phyloP scores from a whole-genome alignment of 2,329 filamentous ascomycete species.

The Cladobotryum mycophilum region DNA sequence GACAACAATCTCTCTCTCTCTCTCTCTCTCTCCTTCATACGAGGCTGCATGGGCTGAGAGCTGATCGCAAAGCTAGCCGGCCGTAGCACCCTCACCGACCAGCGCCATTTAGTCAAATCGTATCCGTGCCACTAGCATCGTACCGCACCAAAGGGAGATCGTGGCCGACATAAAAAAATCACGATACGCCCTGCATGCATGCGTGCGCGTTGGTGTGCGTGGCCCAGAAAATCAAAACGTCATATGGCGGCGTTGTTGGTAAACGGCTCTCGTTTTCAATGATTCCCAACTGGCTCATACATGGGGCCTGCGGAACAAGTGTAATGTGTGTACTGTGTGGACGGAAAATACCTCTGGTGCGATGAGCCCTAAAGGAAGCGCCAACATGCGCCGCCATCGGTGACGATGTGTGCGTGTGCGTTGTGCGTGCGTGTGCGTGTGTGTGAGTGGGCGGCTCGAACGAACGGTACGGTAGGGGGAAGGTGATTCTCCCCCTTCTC shows the following conservation, averaged over 20 bases:
- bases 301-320: too few relatives aligned
- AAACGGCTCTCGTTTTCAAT: not conserved
- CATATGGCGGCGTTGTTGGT: not conserved
- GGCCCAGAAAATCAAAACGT: not conserved
- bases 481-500: too few relatives aligned
- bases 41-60: not conserved
- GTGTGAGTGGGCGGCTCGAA: too few relatives aligned
- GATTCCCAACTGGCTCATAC: not conserved
- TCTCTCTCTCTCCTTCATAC: not conserved
- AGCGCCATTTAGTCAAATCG: not conserved
- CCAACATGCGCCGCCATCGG: too few relatives aligned
- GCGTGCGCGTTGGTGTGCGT: not conserved
- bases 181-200: constrained; percentile 1
- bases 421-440: too few relatives aligned
- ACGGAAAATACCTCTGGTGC: too few relatives aligned
- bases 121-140: constrained; percentile 3
- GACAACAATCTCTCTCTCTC: too few relatives aligned
- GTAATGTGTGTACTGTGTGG: too few relatives aligned
- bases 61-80: not conserved
- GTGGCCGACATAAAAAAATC: not conserved
- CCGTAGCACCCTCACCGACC: not conserved
- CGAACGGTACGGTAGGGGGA: too few relatives aligned
- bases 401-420: too few relatives aligned
- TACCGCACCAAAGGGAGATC: not conserved
- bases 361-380: too few relatives aligned